Evolutionary conservation across 2,329 filamentous ascomycete genomes (phyloP), one percentile per base, ranked within the genome.

Genomic region (Endocalyx cinctus): DNA sequence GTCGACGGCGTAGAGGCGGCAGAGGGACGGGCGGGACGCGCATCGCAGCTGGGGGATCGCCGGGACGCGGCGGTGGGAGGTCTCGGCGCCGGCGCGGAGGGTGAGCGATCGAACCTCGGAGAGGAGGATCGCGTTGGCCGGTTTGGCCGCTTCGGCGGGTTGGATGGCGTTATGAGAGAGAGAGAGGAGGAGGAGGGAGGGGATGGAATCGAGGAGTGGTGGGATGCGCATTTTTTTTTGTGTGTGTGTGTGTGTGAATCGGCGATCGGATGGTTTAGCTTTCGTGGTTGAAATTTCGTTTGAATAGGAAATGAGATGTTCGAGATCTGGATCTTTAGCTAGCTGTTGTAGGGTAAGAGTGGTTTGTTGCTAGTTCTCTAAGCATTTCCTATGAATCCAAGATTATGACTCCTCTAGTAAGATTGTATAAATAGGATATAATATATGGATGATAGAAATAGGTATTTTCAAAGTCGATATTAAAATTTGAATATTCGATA

Each of bases 1-100:
- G 47, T 94, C 84, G 41, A 94, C 65, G 17, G 77, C 64, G 67
- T 90, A 84, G 35, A 90, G 72, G 25, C 72, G 60, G 67, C 81
- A 85, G 37, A 84, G 59, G 33, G 69, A 67, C 7, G 66, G 71
- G 33, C 78, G 72, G 17, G 84, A 87, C 35, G 83, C 63, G 66
- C 90, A 96, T 51, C 69, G 75, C 11, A 96, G 74, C 65, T 94
- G 82, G 0, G 87, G 87, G 29, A 90, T 74, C 16, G 90, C 67
- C 15, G 79, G 54, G 23, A 88, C 76, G 42, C 90, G 87, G 17
- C 88, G 84, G 53, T 85, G 74, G 23, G 79, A 76, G 1, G 90
- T 96, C 50, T 75, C 66, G 31, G 74, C 69, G 55, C 59, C 59
- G 40, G 72, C 71, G 39, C 79, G 82, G 10, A 96, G 74, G 6